A percentile compares a stretch with the other conserved stretches of the same genome.
Conservation (phyloP, 805 yeast genomes). For the Spathaspora hagerdaliae region DNA sequence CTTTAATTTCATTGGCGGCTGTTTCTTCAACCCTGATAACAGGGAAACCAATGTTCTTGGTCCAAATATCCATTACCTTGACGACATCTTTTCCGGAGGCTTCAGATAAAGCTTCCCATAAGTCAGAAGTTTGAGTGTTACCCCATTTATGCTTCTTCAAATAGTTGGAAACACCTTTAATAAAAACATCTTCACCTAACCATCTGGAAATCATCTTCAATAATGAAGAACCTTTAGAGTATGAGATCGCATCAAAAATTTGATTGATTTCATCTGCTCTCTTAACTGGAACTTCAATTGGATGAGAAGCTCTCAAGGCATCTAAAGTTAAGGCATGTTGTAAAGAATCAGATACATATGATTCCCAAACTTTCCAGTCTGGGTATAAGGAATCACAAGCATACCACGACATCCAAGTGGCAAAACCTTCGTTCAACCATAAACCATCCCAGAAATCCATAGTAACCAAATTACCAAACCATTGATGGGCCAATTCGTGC, state of each 20-base stretch:
- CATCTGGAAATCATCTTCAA: constrained; percentile 77
- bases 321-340: constrained; percentile 75
- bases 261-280: constrained; percentile 78
- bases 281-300: constrained; percentile 78
- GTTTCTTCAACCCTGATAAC: constrained; percentile 63
- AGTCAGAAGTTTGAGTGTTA: constrained; percentile 70
- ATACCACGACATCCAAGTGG: constrained; percentile 89
- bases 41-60: constrained; percentile 75
- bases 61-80: constrained; percentile 76
- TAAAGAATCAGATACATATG: constrained; percentile 71
- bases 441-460: constrained; percentile 93
- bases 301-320: constrained; percentile 78
- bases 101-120: constrained; percentile 70
- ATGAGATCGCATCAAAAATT: constrained; percentile 81
- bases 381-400: constrained; percentile 74
- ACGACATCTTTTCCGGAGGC: constrained; percentile 72
- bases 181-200: constrained; percentile 73
- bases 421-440: constrained; percentile 87
- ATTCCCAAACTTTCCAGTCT: constrained; percentile 85
- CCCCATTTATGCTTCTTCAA: constrained; percentile 74
- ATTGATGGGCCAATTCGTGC: constrained; percentile 88
- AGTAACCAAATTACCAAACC: constrained; percentile 88
- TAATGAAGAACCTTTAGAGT: constrained; percentile 75
- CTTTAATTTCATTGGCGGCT: constrained; percentile 41
- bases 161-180: constrained; percentile 76